These are phyloP conservation scores for Amanita rubescens DNA, from an alignment of 768 basidiomycete genomes.

Conservation along the genomic window DNA sequence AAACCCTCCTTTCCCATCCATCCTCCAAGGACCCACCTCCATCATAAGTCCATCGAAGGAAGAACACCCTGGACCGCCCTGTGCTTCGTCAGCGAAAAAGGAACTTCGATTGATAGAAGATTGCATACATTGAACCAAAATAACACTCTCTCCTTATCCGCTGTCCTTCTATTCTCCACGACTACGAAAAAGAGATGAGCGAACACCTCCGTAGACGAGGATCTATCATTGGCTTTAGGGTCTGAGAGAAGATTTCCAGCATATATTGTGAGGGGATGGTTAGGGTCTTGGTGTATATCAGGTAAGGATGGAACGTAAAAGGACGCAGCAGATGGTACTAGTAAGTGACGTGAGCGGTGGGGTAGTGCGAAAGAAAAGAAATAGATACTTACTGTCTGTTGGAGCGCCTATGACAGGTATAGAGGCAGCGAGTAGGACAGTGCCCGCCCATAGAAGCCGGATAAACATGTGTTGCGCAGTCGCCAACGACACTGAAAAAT, in stretches of 20 bases:
- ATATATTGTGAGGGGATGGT: constrained; percentile 69
- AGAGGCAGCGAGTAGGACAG: background rate
- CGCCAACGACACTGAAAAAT: too few relatives aligned
- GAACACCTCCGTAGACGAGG: constrained; percentile 50
- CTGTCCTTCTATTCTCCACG: constrained; percentile 75
- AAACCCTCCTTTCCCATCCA: constrained; percentile 67
- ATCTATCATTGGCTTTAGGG: constrained; percentile 41
- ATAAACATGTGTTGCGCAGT: background rate
- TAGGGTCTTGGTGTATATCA: constrained; percentile 64
- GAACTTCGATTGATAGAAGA: background rate
- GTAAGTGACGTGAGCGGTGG: background rate
- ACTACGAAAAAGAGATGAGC: constrained; percentile 87
- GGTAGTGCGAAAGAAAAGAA: background rate
- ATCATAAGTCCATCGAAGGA: constrained; percentile 97
- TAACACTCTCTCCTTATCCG: constrained; percentile 86
- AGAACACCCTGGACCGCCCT: constrained; percentile 97
- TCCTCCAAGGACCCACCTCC: constrained; percentile 92
- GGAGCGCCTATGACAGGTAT: background rate
- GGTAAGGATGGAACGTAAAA: constrained; percentile 79
- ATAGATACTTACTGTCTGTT: constrained; percentile 30
- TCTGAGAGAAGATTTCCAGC: constrained; percentile 83
- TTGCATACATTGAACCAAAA: constrained; percentile 93
- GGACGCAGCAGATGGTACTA: constrained; percentile 74
- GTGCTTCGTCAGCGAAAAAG: background rate
- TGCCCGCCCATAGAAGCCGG: background rate